Evolutionary conservation across 2,329 filamentous ascomycete species (phyloP), one percentile per base, ranked within the genome.

Genomic region (Iodosphaeria phyllophila): DNA sequence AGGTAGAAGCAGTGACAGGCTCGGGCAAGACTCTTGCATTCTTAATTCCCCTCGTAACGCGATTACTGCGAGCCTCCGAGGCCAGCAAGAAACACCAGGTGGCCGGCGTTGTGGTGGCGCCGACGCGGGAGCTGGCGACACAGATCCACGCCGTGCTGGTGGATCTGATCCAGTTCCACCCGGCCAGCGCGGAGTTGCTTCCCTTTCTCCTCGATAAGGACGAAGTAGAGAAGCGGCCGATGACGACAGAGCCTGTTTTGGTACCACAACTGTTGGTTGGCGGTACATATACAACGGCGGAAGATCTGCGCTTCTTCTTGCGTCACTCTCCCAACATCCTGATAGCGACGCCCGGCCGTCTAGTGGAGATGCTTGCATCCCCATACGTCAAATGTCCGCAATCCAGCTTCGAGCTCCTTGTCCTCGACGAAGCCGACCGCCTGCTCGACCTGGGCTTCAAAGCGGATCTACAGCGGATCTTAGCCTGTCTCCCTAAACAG

Each of bases 371-470:
- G 1, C 60, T 98, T 4, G 72, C 75, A 0, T 92, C 82, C 2
- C 77, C 74, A 2, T 76, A 92, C 41, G 83, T 92, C 9, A 79
- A 91, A 45, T 84, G 79, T 38, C 73, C 80, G 1, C 76, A 86
- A 32, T 83, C 79, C 1, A 79, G 79, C 0, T 95, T 98, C 36
- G 86, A 98, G 46, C 70, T 82, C 24, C 65, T 98, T 8, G 78
- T 98, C 4, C 63, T 98, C 18, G 89, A 98, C 43, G 89, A 98
- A 53, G 89, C 86, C 24, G 89, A 98, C 48, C 66, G 89, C 30
- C 56, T 98, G 14, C 59, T 98, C 8, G 89, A 98, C 50, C 62
- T 95, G 13, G 89, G 91, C 5, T 95, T 98, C 51, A 89, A 91
- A 47, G 74, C 79, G 28, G 83, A 92, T 36, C 51, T 98, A 15